Evolutionary conservation across 305 asterid genomes (phyloP), one percentile per base, ranked within the genome.

Genomic region (Petunia hybrid): DNA sequence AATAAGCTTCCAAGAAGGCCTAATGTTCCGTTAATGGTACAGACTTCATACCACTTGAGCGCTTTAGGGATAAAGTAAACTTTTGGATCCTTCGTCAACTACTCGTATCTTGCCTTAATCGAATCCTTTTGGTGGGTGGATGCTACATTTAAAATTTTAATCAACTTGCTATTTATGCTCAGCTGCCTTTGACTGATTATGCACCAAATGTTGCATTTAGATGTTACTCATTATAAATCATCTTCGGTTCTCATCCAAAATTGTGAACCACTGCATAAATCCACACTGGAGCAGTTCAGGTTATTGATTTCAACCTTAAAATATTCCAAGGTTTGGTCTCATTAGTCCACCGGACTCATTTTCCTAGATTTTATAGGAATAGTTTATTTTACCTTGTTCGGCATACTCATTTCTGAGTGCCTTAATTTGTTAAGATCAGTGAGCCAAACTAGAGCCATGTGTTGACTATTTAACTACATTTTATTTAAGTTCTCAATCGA

Each of bases 41-140:
- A 3, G 1, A 55, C 56, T 68, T 68, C 8, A 68, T 66, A 7
- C 6, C 31, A 56, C 22, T 56, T 53, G 1, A 56, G 56, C 76
- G 4, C 39, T 68, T 68, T n/a, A 8, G 55, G 76, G 13, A n/a
- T 68, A 42, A 60, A 16, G 13, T 68, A 41, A n/a, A 42, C 16
- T 42, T 60, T 60, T 7, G 40, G 66, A 60, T 60, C 66, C 66
- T 6, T 60, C 36, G 35, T 7, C 13, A 60, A 7, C 31, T 68
- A 8, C 76, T n/a, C 56, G 9, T 68, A 42, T 68, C 76, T 68
- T 68, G 76, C 56, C 56, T 68, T 55, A 42, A 68, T 68, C 38
- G 10, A 68, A n/a, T n/a, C 31, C 31, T 42, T 42, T 68, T 42
- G 55, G 43, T 67, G 74, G 74, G 8, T n/a, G 74, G 7, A 67